Percentiles rank a stretch among this genome's conserved stretches.
These are phyloP conservation scores for Notholithocarpus densiflorus DNA, from an alignment of 306 rosid species.

Conservation along the genomic window DNA sequence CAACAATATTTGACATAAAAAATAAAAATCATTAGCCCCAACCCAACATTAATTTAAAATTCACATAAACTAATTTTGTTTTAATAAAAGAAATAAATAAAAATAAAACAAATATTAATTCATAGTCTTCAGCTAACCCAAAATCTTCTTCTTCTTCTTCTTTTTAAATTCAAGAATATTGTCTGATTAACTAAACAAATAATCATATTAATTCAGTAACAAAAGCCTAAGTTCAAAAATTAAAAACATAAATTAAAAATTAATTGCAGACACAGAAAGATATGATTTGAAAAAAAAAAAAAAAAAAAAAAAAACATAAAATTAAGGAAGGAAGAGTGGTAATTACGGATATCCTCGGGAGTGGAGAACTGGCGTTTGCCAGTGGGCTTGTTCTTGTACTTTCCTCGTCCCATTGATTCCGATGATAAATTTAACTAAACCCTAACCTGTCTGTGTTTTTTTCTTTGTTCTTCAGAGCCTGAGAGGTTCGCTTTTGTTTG, in stretches of 20 bases:
- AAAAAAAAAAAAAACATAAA: neutral
- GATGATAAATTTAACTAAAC: no score
- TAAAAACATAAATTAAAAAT: constrained; percentile 25
- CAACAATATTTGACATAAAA: neutral
- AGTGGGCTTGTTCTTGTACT: constrained; percentile 89
- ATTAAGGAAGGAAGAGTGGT: neutral
- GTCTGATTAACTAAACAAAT: neutral
- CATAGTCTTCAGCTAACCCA: no score
- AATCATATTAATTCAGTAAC: neutral
- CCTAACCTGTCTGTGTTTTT: neutral
- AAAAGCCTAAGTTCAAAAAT: neutral
- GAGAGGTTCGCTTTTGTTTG: no score
- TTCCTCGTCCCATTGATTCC: constrained; percentile 77
- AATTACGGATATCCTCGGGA: constrained; percentile 76
- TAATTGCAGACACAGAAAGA: neutral
- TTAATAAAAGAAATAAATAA: no score
- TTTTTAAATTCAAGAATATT: neutral
- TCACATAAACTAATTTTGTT: neutral
- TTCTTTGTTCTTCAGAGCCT: no score
- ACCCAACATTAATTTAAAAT: neutral
- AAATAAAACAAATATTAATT: no score
- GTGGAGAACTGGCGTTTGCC: constrained; percentile 93
- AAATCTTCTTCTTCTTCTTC: neutral
- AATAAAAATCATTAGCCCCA: neutral
- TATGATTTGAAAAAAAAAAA: neutral